A percentile compares a stretch with the other conserved stretches of the same genome.
phyloP scores from a whole-genome alignment of 495 filamentous ascomycete genomes.

The Annulohypoxylon maeteangense region DNA sequence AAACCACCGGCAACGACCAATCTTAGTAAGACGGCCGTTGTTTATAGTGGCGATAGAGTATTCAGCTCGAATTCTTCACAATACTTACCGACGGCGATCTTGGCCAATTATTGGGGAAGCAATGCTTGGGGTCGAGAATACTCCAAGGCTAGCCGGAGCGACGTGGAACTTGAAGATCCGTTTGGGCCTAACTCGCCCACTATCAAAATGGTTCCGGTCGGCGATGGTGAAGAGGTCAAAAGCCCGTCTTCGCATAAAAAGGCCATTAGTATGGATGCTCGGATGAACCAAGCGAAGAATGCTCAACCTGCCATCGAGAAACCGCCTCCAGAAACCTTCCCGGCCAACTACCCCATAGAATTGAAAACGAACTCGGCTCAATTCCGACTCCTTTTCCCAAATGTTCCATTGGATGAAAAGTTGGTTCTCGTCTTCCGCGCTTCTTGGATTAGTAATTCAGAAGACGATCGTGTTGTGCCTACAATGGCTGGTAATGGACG shows the following conservation, averaged over 20 bases:
- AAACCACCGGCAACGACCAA: conserved; percentile 87
- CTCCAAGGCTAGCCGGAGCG: conserved; percentile 49
- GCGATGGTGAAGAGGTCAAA: conserved; percentile 41
- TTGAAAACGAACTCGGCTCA: conserved; percentile 91
- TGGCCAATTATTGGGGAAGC: conserved; percentile 94
- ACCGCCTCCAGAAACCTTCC: conserved; percentile 69
- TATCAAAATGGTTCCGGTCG: conserved; percentile 53
- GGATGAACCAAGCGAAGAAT: conserved; percentile 52
- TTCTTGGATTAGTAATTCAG: conserved; percentile 60
- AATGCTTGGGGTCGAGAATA: conserved; percentile 84
- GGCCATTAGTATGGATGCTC: conserved; percentile 79
- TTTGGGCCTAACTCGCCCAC: conserved; percentile 51
- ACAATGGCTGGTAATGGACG: conserved; percentile 71
- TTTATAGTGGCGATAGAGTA: conserved; percentile 79
- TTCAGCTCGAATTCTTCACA: conserved; percentile 72
- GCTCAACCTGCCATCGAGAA: conserved; percentile 56
- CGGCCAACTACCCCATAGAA: conserved; percentile 82
- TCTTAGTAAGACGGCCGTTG: conserved; percentile 86
- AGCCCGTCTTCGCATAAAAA: conserved; percentile 70
- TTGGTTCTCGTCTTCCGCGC: conserved; percentile 75
- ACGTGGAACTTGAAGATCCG: conserved; percentile 63
- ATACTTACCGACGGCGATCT: conserved; percentile 80
- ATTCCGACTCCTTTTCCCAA: conserved; percentile 89
- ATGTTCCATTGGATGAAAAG: conserved; percentile 76
- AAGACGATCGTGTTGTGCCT: conserved; percentile 48